Evolutionary conservation across 2,329 filamentous ascomycete genomes (phyloP).

Genomic region (Zopfia rhizophila): DNA sequence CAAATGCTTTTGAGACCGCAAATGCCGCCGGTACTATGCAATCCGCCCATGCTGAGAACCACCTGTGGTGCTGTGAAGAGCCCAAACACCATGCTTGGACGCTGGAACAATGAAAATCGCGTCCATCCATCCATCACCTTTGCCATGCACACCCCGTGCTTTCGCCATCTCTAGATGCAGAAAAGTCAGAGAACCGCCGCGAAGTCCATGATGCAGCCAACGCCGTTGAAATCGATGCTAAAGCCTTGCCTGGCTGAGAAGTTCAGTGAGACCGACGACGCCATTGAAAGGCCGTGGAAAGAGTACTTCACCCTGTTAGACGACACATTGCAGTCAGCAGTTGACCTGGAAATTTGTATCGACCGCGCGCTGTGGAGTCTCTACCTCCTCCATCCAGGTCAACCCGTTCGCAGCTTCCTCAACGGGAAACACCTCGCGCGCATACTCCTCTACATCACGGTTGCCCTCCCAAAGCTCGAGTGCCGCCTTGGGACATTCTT

Average conservation of each 20-base stretch:
- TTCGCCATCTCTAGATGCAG: constrained; percentile 28
- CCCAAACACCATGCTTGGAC: constrained; percentile 49
- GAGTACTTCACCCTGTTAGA: constrained; percentile 41
- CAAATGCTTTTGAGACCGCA: too few species aligned
- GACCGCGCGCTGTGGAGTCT: constrained; percentile 48
- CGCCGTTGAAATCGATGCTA: constrained; percentile 35
- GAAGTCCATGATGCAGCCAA: constrained; percentile 34
- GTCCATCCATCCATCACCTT: constrained; percentile 9
- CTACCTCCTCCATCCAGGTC: constrained; percentile 82
- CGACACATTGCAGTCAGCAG: constrained; percentile 44
- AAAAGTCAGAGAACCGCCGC: constrained; percentile 26
- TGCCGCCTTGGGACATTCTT: constrained; percentile 75
- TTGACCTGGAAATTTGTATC: constrained; percentile 50
- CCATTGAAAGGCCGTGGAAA: constrained; percentile 32
- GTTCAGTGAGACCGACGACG: constrained; percentile 42
- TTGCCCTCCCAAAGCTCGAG: constrained; percentile 91
- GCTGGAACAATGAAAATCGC: constrained; percentile 19
- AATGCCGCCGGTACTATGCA: constrained; percentile 28
- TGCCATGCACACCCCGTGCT: constrained; percentile 32
- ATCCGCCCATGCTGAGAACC: constrained; percentile 39
- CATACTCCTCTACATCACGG: constrained; percentile 91
- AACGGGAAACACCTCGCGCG: constrained; percentile 89
- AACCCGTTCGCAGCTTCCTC: constrained; percentile 95
- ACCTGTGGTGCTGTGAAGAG: too few species aligned
- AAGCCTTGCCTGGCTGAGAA: constrained; percentile 46